phyloP scores from a whole-genome alignment of 129 eudicot genomes.

The Centaurea solstitialis region DNA sequence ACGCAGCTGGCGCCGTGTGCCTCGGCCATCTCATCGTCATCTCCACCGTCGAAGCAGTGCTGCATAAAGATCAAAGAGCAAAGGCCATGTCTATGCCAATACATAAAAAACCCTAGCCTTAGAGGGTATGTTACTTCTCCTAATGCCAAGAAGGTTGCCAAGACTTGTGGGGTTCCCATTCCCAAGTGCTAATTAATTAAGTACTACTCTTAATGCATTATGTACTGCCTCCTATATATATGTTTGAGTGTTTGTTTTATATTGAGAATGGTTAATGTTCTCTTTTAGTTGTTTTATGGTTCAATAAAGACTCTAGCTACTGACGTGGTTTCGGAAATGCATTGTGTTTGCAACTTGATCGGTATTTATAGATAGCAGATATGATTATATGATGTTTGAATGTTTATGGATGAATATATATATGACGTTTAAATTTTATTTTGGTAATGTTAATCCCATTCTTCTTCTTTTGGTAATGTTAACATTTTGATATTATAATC shows the following conservation, averaged over 20 bases:
- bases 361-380: background rate
- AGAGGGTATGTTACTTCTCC: slow-evolving; percentile 32
- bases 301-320: background rate
- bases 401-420: no score
- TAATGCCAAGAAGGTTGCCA: slow-evolving; percentile 43
- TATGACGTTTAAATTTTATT: no score
- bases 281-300: background rate
- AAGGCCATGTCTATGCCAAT: slow-evolving; percentile 50
- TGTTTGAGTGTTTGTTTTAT: background rate
- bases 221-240: background rate
- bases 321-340: background rate
- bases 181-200: slow-evolving; percentile 36
- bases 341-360: background rate
- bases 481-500: no score
- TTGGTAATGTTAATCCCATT: no score
- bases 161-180: slow-evolving; percentile 38
- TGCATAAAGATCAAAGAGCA: slow-evolving; percentile 43
- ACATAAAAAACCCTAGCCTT: slow-evolving; percentile 42
- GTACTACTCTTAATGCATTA: background rate
- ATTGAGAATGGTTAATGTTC: background rate
- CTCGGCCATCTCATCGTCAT: slow-evolving; percentile 32
- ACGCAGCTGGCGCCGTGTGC: slow-evolving; percentile 31
- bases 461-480: no score
- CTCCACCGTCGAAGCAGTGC: slow-evolving; percentile 28
- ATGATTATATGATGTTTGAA: no score